Evolutionary conservation across 331 rosid genomes (phyloP), one percentile per base, ranked within the genome.

Genomic region (Malus hybrid): DNA sequence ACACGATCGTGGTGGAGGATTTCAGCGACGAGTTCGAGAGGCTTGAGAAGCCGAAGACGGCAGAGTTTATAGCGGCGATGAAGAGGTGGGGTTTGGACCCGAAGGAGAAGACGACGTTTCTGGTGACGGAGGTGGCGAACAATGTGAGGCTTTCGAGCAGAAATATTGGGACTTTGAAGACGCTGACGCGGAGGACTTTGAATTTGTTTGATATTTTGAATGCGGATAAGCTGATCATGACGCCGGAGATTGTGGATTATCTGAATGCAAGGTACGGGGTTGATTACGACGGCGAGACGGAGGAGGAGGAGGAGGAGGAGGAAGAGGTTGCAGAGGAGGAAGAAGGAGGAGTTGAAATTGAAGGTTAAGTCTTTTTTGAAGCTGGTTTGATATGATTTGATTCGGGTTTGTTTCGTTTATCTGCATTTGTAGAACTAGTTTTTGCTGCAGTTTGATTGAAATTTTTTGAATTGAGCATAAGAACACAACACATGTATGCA

Each of bases 11-110:
- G 22, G 97, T 92, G 77, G 97, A 92, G 78, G 97, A 94, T 36
- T 94, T 92, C 19, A 86, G 73, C 13, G 87, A 75, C 8, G 86
- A 85, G 85, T 94, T 94, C 42, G 89, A 86, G 89, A 86, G 61
- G 84, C 96, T 94, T 39, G 89, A 86, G 89, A 86, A 67, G 84
- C 93, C 97, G 24, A 85, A 94, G 24, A 24, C 24, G 24, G 24
- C 82, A 79, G 24, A 24, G 24, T 24, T 24, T 24, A 24, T 24
- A 0, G 92, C 80, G 24, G 99, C 99, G 13, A 44, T 94, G 89
- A 88, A 74, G 80, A 66, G 99, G 72, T 94, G 99, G 99, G 99
- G 97, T 29, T 63, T 94, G 2, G 95, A 94, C 19, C 97, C 99
- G 6, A 86, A 73, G 78, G 93, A 90, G 89, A 92, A 94, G 71